Evolutionary conservation across 306 rosid species (phyloP).

Genomic region (Rosa rugosa): DNA sequence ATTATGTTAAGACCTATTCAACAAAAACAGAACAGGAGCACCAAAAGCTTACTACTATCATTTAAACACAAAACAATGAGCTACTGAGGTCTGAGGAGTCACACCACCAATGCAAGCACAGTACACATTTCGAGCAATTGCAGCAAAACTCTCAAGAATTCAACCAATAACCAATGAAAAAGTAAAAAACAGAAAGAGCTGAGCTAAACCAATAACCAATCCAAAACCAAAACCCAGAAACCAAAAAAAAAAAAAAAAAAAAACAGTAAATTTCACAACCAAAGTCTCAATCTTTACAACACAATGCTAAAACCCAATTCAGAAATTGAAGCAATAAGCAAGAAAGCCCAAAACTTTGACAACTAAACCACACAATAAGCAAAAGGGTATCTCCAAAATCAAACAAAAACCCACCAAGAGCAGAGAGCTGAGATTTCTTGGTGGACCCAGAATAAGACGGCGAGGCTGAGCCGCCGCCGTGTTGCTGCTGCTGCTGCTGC

Average conservation of each 20-base stretch:
- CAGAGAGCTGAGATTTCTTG: slow-evolving; percentile 59
- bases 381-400: neutral
- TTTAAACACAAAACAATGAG: neutral
- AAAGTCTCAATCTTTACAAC: slow-evolving; percentile 1
- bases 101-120: slow-evolving; percentile 1
- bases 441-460: slow-evolving; percentile 48
- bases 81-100: neutral
- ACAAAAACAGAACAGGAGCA: neutral
- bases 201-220: neutral
- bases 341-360: neutral
- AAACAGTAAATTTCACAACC: neutral
- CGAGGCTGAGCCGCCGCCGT: slow-evolving; percentile 28
- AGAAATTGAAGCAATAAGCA: neutral
- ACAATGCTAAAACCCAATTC: slow-evolving; percentile 1
- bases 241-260: neutral
- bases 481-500: neutral
- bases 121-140: neutral
- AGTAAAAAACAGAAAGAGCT: neutral
- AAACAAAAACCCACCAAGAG: slow-evolving; percentile 43
- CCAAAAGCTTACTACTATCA: neutral
- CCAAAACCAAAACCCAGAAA: neutral
- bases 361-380: neutral
- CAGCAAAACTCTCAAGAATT: neutral
- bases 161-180: neutral
- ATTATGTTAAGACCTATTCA: no score